These are phyloP conservation scores for Cryptococcus wingfieldii DNA, from an alignment of 1,284 basidiomycete genomes.

Conservation along the genomic window DNA sequence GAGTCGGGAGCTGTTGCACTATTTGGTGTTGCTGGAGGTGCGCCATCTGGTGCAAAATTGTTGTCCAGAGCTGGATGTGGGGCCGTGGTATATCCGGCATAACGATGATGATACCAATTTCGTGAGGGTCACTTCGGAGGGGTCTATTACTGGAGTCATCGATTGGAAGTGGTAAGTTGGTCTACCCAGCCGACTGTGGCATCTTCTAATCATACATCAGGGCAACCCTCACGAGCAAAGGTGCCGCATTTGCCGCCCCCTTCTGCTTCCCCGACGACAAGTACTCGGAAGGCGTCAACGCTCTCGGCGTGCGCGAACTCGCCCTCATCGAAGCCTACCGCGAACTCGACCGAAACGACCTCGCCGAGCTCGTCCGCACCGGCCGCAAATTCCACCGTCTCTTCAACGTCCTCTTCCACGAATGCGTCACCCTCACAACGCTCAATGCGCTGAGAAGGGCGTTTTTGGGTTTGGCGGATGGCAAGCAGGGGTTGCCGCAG, in stretches of 20 bases:
- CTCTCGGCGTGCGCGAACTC: slow-evolving; percentile 1
- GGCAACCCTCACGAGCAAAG: slow-evolving; percentile 10
- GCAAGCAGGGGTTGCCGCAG: slow-evolving; percentile 1
- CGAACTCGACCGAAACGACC: slow-evolving; percentile 4
- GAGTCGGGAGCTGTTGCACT: slow-evolving; percentile 1
- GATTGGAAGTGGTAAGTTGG: slow-evolving; percentile 16
- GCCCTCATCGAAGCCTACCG: slow-evolving; percentile 7
- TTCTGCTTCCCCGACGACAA: not conserved
- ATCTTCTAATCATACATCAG: not conserved
- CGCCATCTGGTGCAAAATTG: slow-evolving; percentile 2
- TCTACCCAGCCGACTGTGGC: not conserved
- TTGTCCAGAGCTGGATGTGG: slow-evolving; percentile 9
- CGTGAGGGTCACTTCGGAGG: slow-evolving; percentile 1
- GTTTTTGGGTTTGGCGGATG: slow-evolving; percentile 5
- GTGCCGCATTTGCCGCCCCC: slow-evolving; percentile 10
- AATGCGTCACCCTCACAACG: slow-evolving; percentile 1
- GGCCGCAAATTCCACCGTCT: slow-evolving; percentile 13
- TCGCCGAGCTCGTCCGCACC: slow-evolving; percentile 6
- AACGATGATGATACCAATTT: slow-evolving; percentile 7
- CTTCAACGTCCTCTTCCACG: slow-evolving; percentile 3
- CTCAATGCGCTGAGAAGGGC: slow-evolving; percentile 7
- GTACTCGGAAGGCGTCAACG: slow-evolving; percentile 2
- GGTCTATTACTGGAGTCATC: slow-evolving; percentile 6
- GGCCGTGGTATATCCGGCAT: slow-evolving; percentile 35
- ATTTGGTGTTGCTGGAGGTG: slow-evolving; percentile 8